Conservation (phyloP, 176 grass and related monocot species). For the Zea luxurians region DNA sequence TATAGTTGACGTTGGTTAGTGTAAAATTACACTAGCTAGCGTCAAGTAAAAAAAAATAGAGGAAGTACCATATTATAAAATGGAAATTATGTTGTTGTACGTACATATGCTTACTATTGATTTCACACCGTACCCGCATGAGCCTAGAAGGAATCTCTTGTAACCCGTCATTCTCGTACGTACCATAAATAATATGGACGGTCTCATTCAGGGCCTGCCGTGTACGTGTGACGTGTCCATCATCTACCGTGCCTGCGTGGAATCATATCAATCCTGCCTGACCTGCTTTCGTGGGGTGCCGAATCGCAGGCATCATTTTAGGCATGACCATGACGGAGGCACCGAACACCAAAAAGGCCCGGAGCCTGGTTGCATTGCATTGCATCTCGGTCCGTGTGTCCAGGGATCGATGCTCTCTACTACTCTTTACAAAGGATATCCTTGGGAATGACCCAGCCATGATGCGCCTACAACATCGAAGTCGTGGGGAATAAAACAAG, state of each 20-base stretch:
- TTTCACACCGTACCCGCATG: too few relatives aligned
- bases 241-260: background rate
- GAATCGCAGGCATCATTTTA: background rate
- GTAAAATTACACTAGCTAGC: too few relatives aligned
- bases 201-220: constrained; percentile 23
- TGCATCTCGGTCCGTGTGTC: background rate
- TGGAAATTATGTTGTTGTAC: too few relatives aligned
- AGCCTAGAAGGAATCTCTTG: background rate
- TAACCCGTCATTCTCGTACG: background rate
- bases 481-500: too few relatives aligned
- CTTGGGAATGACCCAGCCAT: background rate
- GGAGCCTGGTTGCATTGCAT: background rate
- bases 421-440: background rate
- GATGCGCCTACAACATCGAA: background rate
- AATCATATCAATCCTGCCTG: constrained; percentile 5
- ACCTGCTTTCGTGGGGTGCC: constrained; percentile 1
- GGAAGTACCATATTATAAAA: too few relatives aligned
- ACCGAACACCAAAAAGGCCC: background rate
- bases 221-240: background rate
- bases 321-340: background rate
- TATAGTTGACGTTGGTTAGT: too few relatives aligned
- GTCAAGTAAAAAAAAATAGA: too few relatives aligned
- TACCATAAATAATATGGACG: background rate
- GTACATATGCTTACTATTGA: too few relatives aligned
- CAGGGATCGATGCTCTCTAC: constrained; percentile 16